Base-by-base conservation (phyloP, 1,139 yeast species). In the Meyerozyma guilliermondii region DNA sequence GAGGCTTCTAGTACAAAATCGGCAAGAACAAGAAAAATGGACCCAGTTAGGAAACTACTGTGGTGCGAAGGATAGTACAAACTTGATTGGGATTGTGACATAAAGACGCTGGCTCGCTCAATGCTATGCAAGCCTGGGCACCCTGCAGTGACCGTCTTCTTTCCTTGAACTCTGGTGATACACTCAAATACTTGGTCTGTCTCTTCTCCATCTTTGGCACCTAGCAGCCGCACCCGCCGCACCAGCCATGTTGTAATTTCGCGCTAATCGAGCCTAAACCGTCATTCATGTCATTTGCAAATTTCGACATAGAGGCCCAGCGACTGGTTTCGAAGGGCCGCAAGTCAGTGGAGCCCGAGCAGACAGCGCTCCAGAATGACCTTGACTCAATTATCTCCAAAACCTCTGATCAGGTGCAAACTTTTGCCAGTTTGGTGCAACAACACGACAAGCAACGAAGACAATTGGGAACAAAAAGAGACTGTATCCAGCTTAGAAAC, bases 231-330 rank as follows among this genome's bases (percentile, higher is more conserved):
- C 28, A 26, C 28, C 28, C 28, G 13, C 13, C 22, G 22, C 22
- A 20, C 22, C 22, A 20, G 22, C 22, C 22, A 20, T n/a, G 33
- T 13, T n/a, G 31, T 10, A 13, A 29, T 13, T 29, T 29, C 33
- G 33, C 33, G 33, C n/a, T 14, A 9, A 8, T 5, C 34, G 14
- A 9, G 10, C 5, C 34, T 16, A 5, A 16, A 3, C 20, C 16
- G 13, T 5, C 34, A 30, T 30, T 11, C 17, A 81, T 81, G 87
- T 81, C 87, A 3, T 80, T 81, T 65, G 80, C 83, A 37, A 74
- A 75, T 46, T 65, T 63, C 38, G 86, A 80, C 56, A 49, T 77
- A 10, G 86, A 80, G 55, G 78, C 84, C 2, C 85, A 80, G 49
- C 63, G 49, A 41, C 58, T 62, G 16, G 38, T 51, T 7, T 40